Evolutionary conservation across 345 rosid species (phyloP), one percentile per base, ranked within the genome.

Genomic region (Pelargonium nanum): DNA sequence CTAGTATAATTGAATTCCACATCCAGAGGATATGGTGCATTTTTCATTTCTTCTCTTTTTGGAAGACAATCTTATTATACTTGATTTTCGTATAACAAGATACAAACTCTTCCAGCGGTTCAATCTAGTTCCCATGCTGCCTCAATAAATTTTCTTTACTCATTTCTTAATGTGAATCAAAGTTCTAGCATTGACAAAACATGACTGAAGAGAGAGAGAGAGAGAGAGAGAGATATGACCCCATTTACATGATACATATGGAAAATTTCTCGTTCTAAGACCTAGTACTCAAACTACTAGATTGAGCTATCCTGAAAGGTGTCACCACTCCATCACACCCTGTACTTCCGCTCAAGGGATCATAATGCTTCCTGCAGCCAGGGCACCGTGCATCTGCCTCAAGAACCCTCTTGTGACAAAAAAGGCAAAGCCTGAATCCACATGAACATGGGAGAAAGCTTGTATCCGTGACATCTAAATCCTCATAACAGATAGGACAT

Each of bases 321-420:
- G 61, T n/a, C 45, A 56, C 52, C 65, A 44, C 58, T 50, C 59
- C 58, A 60, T 15, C 48, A 26, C 63, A 61, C 20, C 77, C 50
- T 20, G n/a, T 20, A n/a, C 62, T 22, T 28, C 64, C 17, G 12
- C 45, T 53, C 55, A 22, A 9, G 19, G 34, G 72, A 59, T 83
- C 78, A 28, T 88, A 88, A 0, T 79, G 83, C 72, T 88, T 85
- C 77, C 96, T 80, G 72, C 92, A 88, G 68, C 87, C 85, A 2
- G 96, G 96, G 74, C 96, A 88, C 32, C 92, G 88, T 13, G 86
- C 92, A 76, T 88, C 89, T 62, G 74, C 89, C 71, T 88, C 86
- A 22, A 84, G 81, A 55, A 88, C 85, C 67, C 84, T 83, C 81
- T 85, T 83, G 83, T 88, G 83, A 67, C 96, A 88, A 69, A 88